Conservation (phyloP, 192 early-diverging fungal species). For the Diversispora epigaea region DNA sequence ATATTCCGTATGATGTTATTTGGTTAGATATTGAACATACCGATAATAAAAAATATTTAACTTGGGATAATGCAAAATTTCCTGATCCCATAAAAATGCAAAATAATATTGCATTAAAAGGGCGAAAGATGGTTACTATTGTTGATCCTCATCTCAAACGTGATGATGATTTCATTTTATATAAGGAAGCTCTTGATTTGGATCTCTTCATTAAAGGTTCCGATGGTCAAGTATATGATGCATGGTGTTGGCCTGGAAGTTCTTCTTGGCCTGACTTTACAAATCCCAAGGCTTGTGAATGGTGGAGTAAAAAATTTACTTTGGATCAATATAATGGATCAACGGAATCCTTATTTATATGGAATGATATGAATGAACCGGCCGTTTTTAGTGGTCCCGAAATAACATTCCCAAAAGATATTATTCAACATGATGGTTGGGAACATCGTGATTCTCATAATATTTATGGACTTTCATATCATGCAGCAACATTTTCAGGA, state of each 20-base stretch:
- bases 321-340: constrained; percentile 81
- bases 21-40: constrained; percentile 99
- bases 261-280: constrained; percentile 94
- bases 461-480: constrained; percentile 83
- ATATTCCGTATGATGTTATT: constrained; percentile 96
- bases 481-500: constrained; percentile 84
- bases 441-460: constrained; percentile 98
- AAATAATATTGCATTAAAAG: constrained; percentile 63
- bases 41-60: constrained; percentile 97
- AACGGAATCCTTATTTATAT: constrained; percentile 78
- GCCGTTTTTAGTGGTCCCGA: constrained; percentile 97
- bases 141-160: constrained; percentile 97
- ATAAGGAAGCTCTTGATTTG: constrained; percentile 71
- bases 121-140: constrained; percentile 91
- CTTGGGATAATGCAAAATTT: constrained; percentile 94
- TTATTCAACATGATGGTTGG: constrained; percentile 78
- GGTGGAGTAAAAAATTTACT: constrained; percentile 78
- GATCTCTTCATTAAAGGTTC: constrained; percentile 79
- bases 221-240: constrained; percentile 77
- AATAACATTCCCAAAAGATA: constrained; percentile 94
- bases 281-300: constrained; percentile 72
- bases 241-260: constrained; percentile 97
- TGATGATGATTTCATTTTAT: constrained; percentile 73
- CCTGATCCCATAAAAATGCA: constrained; percentile 86
- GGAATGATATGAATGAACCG: constrained; percentile 99